Conservation (phyloP, 495 filamentous ascomycete species). For the Talaromyces liani region DNA sequence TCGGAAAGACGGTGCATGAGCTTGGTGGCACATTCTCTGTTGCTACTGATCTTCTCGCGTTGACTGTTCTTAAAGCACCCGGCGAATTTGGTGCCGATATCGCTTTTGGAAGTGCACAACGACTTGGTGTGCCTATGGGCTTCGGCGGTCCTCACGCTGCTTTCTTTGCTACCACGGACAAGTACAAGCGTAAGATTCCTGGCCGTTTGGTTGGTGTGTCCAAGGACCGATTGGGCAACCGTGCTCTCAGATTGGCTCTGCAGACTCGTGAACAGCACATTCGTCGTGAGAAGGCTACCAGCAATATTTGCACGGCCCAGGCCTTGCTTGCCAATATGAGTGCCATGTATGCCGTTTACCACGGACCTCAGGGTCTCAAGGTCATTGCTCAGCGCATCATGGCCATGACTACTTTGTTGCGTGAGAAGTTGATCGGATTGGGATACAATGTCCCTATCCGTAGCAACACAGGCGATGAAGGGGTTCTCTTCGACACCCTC, state of each 20-base stretch:
- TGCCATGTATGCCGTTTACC: conserved; percentile 96
- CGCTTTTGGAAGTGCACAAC: conserved; percentile 92
- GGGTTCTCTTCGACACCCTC: conserved; percentile 73
- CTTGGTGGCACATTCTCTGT: conserved; percentile 78
- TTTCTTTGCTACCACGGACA: conserved; percentile 90
- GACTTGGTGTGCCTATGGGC: conserved; percentile 89
- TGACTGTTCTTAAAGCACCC: conserved; percentile 85
- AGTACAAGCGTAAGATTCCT: conserved; percentile 94
- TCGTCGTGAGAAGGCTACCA: conserved; percentile 93
- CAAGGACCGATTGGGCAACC: conserved; percentile 80
- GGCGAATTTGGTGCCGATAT: conserved; percentile 97
- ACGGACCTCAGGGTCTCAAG: conserved; percentile 80
- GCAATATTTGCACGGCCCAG: conserved; percentile 97
- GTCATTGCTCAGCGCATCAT: conserved; percentile 75
- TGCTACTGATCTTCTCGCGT: conserved; percentile 83
- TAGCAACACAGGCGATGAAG: conserved; percentile 43
- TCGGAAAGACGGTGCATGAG: conserved; percentile 73
- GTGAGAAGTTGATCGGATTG: conserved; percentile 55
- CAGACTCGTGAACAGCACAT: conserved; percentile 98
- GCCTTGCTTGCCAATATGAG: conserved; percentile 95
- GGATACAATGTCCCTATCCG: conserved; percentile 56
- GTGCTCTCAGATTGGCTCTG: conserved; percentile 79
- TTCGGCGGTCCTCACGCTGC: conserved; percentile 95
- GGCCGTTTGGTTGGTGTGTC: conserved; percentile 89
- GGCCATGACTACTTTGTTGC: conserved; percentile 61